Percentiles rank a stretch among this genome's conserved stretches.
Conservation (phyloP, 129 eudicot species). For the carrot (Daucus carota) region DH1_v3.0 NC_030381.2:43042001-43042500, state of each 20-base stretch:
- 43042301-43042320: no score
- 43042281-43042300: no score
- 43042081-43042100: conserved; percentile 57
- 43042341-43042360: no score
- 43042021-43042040: conserved; percentile 56
- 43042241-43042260: conserved; percentile 64
- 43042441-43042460: conserved; percentile 55
- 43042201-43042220: conserved; percentile 63
- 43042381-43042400: no score
- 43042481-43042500: conserved; percentile 78
- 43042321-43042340: no score
- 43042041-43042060: conserved; percentile 36
- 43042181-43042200: conserved; percentile 66
- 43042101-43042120: conserved; percentile 36
- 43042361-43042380: no score
- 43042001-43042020: conserved; percentile 35
- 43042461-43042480: conserved; percentile 73
- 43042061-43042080: no score
- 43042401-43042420: no score
- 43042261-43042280: no score
- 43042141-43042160: conserved; percentile 60
- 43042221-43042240: conserved; percentile 43
- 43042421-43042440: conserved; percentile 73
- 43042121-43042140: conserved; percentile 49
- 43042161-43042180: conserved; percentile 56